These are phyloP conservation scores for Stropharia rugosoannulata DNA, from an alignment of 768 basidiomycete genomes.

Conservation along the genomic window DNA sequence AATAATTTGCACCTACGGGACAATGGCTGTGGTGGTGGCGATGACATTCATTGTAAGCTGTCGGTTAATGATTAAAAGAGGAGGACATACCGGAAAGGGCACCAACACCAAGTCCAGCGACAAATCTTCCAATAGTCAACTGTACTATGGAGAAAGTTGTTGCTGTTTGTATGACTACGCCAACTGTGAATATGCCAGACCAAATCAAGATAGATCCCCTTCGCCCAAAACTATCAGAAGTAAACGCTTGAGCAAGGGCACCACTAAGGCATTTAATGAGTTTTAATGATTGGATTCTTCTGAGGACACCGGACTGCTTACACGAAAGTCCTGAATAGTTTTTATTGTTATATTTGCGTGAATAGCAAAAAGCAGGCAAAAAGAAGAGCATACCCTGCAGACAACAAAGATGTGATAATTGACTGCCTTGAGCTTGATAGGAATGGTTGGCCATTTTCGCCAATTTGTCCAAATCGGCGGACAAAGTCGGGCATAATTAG, in stretches of 20 bases:
- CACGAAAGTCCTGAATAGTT: conserved; percentile 47
- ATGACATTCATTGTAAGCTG: neutral
- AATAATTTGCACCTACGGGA: conserved; percentile 35
- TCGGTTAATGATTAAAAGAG: neutral
- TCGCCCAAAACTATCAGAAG: conserved; percentile 71
- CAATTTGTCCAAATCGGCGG: conserved; percentile 59
- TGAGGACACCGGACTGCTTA: conserved; percentile 22
- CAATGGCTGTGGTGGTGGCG: conserved; percentile 36
- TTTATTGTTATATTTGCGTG: neutral
- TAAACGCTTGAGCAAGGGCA: conserved; percentile 70
- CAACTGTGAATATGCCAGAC: conserved; percentile 70
- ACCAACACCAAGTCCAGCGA: conserved; percentile 78
- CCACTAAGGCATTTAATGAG: conserved; percentile 35
- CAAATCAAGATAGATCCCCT: conserved; percentile 75
- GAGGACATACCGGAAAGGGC: conserved; percentile 57
- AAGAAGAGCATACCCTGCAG: conserved; percentile 54
- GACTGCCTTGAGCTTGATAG: conserved; percentile 67
- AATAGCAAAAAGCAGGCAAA: neutral
- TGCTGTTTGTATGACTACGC: conserved; percentile 69
- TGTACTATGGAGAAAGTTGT: conserved; percentile 60
- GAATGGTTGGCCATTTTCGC: conserved; percentile 42
- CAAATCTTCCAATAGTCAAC: conserved; percentile 69
- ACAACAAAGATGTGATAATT: conserved; percentile 76
- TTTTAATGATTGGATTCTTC: conserved; percentile 3
- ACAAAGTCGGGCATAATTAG: conserved; percentile 81